Evolutionary conservation across 495 filamentous ascomycete genomes (phyloP).

Genomic region (Talaromyces nanjingensis): DNA sequence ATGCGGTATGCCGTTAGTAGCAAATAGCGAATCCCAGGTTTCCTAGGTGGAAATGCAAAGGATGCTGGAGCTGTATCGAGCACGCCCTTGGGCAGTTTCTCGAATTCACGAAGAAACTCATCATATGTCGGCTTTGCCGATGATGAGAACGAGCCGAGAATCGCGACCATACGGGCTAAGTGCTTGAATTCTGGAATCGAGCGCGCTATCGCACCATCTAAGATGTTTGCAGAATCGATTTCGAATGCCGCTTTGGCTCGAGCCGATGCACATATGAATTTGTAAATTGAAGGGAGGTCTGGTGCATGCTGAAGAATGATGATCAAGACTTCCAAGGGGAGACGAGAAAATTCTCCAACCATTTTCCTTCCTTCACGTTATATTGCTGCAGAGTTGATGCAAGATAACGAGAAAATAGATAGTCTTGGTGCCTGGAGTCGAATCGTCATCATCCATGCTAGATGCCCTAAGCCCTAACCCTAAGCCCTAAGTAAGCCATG

Average conservation of each 20-base stretch:
- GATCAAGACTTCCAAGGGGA: not conserved
- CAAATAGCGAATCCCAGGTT: not conserved
- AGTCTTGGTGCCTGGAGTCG: not conserved
- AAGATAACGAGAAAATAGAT: not conserved
- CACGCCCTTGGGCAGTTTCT: not conserved
- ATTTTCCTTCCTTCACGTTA: not conserved
- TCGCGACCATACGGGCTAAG: not conserved
- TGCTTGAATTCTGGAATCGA: not conserved
- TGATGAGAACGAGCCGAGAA: not conserved
- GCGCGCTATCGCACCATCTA: not conserved
- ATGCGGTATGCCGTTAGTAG: not conserved
- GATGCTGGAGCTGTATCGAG: not conserved
- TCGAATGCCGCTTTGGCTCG: not conserved
- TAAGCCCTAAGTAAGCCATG: too few species aligned
- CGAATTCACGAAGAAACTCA: not conserved
- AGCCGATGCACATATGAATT: not conserved
- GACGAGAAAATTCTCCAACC: not conserved
- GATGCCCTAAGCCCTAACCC: constrained; percentile 1
- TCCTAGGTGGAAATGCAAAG: not conserved
- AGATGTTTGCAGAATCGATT: not conserved
- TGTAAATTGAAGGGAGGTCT: not conserved
- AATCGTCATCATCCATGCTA: not conserved
- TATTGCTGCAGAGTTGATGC: not conserved
- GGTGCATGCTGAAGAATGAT: not conserved
- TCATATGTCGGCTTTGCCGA: not conserved